A percentile compares a stretch with the other conserved stretches of the same genome.
Conservation (phyloP, 2,329 filamentous ascomycete genomes). For the Colletotrichum echinochloae region DNA sequence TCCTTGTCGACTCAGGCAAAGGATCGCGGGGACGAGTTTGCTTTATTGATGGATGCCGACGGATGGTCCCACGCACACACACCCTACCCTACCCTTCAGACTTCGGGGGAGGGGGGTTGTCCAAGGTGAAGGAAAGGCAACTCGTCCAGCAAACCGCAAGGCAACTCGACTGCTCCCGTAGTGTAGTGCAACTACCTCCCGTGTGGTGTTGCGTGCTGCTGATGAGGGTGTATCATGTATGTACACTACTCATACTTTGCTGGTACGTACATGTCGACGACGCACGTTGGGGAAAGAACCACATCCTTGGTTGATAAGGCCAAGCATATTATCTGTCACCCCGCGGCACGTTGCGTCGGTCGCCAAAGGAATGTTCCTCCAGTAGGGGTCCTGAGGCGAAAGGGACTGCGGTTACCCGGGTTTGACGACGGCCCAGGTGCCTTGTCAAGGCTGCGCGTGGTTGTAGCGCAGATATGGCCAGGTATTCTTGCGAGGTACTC, state of each 20-base stretch:
- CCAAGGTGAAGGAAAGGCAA: background rate
- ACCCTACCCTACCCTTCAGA: too few relatives aligned
- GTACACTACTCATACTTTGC: too few relatives aligned
- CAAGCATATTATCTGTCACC: conserved; percentile 27
- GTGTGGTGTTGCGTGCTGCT: background rate
- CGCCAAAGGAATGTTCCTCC: conserved; percentile 23
- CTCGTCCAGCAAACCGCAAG: conserved; percentile 6
- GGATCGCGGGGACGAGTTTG: conserved; percentile 34
- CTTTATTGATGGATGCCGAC: conserved; percentile 30
- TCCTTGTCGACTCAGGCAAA: conserved; percentile 32
- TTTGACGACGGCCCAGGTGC: conserved; percentile 29
- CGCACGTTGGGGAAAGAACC: conserved; percentile 11
- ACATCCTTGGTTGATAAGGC: conserved; percentile 37
- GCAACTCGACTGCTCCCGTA: conserved; percentile 24
- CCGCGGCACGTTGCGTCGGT: background rate
- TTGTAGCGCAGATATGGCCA: conserved; percentile 18
- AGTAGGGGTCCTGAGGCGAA: conserved; percentile 33
- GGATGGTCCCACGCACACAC: too few relatives aligned
- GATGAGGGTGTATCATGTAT: background rate
- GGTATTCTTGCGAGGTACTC: background rate
- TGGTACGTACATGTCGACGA: conserved; percentile 21
- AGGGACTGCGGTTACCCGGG: conserved; percentile 30
- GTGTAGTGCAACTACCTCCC: background rate
- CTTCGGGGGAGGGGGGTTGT: conserved; percentile 7
- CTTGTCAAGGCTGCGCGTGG: conserved; percentile 31